phyloP scores from a whole-genome alignment of 2,329 filamentous ascomycete species.

The Drechmeria coniospora region DNA sequence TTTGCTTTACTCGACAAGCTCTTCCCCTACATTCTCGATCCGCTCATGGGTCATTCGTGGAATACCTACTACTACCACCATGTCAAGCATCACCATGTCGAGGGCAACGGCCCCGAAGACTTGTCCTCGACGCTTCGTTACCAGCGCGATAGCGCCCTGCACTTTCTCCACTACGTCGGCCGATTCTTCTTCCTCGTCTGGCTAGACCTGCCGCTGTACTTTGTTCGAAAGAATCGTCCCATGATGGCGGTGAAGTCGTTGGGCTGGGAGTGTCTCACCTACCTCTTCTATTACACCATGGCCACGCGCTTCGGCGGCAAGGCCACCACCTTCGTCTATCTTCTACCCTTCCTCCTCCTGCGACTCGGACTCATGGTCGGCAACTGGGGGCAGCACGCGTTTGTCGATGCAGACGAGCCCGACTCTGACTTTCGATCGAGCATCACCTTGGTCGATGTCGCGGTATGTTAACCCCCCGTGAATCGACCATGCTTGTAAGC shows the following conservation, averaged over 20 bases:
- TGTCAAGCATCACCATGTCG: constrained; percentile 74
- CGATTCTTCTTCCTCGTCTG: constrained; percentile 62
- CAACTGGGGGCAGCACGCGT: constrained; percentile 74
- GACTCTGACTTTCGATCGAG: constrained; percentile 66
- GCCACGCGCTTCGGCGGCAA: constrained; percentile 34
- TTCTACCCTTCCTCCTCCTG: constrained; percentile 51
- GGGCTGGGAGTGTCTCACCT: constrained; percentile 46
- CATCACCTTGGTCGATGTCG: constrained; percentile 65
- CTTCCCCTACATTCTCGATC: constrained; percentile 62
- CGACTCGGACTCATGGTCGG: constrained; percentile 63
- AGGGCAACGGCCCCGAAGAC: constrained; percentile 64
- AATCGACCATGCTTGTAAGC: not conserved
- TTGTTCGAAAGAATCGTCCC: constrained; percentile 45
- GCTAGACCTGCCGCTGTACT: constrained; percentile 63
- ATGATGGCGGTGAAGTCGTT: constrained; percentile 37
- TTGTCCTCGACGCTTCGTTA: constrained; percentile 63
- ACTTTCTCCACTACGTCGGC: constrained; percentile 58
- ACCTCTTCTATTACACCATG: constrained; percentile 30
- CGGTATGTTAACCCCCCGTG: constrained; percentile 41
- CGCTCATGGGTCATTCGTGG: constrained; percentile 71
- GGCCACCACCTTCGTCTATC: constrained; percentile 47
- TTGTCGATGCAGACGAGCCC: constrained; percentile 60
- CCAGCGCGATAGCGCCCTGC: constrained; percentile 49
- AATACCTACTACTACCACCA: constrained; percentile 78
- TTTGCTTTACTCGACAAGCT: constrained; percentile 41